These are phyloP conservation scores for Haplosporangium sp. DNA, from an alignment of 371 early-diverging fungal genomes.

Conservation along the genomic window DNA sequence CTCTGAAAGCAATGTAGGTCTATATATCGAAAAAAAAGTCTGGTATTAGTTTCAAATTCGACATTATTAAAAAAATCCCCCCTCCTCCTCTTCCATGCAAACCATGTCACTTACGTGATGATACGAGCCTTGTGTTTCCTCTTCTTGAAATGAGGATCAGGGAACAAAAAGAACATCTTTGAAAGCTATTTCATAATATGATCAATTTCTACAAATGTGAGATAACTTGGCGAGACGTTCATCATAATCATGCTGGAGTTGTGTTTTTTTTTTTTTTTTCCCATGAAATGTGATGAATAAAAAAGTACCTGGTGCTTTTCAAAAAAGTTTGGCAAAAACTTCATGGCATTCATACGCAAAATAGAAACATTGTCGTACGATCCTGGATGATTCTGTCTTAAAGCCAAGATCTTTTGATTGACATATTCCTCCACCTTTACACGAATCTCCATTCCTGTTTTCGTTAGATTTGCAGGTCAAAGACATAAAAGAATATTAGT, in stretches of 20 bases:
- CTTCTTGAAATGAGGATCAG: slow-evolving; percentile 99
- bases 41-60: neutral
- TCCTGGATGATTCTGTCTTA: slow-evolving; percentile 84
- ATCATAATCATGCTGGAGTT: too few relatives aligned
- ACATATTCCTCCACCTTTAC: slow-evolving; percentile 97
- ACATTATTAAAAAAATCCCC: too few relatives aligned
- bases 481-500: too few relatives aligned
- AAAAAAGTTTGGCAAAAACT: slow-evolving; percentile 99
- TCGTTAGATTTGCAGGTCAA: too few relatives aligned
- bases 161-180: slow-evolving; percentile 98
- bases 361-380: slow-evolving; percentile 95
- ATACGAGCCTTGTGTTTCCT: slow-evolving; percentile 99
- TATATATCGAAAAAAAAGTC: slow-evolving; percentile 14
- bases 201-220: neutral
- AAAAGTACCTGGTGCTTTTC: slow-evolving; percentile 83
- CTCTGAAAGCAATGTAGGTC: slow-evolving; percentile 88
- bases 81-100: too few relatives aligned
- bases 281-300: too few relatives aligned
- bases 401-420: slow-evolving; percentile 86
- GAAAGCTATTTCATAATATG: slow-evolving; percentile 68
- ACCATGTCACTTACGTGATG: slow-evolving; percentile 73
- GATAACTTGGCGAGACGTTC: too few relatives aligned
- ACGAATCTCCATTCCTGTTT: slow-evolving; percentile 97
- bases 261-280: too few relatives aligned
- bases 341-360: slow-evolving; percentile 99